Percentiles rank a stretch among this genome's conserved stretches.
Conservation (phyloP, 495 filamentous ascomycete species). For the Penicilliopsis zonata region DNA sequence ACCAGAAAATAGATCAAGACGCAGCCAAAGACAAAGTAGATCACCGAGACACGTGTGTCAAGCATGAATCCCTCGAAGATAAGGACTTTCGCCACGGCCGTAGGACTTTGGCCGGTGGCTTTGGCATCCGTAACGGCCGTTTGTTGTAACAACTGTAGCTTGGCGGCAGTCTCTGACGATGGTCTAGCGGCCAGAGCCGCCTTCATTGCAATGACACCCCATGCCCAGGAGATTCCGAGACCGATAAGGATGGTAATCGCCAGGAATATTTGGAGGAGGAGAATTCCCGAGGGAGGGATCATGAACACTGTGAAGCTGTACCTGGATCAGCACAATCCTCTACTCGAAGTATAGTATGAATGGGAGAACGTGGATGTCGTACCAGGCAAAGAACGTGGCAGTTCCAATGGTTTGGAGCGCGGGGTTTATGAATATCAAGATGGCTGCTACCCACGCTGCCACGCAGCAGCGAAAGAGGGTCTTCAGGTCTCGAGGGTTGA, state of each 20-base stretch:
- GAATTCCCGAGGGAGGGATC: constrained; percentile 9
- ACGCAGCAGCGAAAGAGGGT: constrained; percentile 30
- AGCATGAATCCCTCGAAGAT: constrained; percentile 29
- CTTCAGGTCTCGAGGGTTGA: constrained; percentile 34
- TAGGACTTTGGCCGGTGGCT: constrained; percentile 14
- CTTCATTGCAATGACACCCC: constrained; percentile 14
- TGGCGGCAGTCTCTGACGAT: constrained; percentile 22
- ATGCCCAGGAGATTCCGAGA: constrained; percentile 12
- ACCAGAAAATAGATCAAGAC: constrained; percentile 27
- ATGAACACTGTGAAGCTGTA: constrained; percentile 10
- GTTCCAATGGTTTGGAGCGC: constrained; percentile 17
- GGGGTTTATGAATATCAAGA: constrained; percentile 30
- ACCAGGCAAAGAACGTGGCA: constrained; percentile 19
- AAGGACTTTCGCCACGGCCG: constrained; percentile 11
- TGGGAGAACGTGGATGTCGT: too few relatives aligned
- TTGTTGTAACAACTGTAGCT: constrained; percentile 18
- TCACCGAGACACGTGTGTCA: constrained; percentile 24
- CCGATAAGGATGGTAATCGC: constrained; percentile 8
- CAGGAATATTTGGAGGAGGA: constrained; percentile 9
- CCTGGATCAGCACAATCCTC: too few relatives aligned
- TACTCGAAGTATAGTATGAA: too few relatives aligned
- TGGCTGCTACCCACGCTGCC: constrained; percentile 27
- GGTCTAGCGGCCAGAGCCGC: constrained; percentile 23
- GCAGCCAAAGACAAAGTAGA: constrained; percentile 23
- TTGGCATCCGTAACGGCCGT: constrained; percentile 18